A percentile compares a stretch with the other conserved stretches of the same genome.
These are phyloP conservation scores for Hortiboletus rubellus DNA, from an alignment of 1,284 basidiomycete species.

Conservation along the genomic window DNA sequence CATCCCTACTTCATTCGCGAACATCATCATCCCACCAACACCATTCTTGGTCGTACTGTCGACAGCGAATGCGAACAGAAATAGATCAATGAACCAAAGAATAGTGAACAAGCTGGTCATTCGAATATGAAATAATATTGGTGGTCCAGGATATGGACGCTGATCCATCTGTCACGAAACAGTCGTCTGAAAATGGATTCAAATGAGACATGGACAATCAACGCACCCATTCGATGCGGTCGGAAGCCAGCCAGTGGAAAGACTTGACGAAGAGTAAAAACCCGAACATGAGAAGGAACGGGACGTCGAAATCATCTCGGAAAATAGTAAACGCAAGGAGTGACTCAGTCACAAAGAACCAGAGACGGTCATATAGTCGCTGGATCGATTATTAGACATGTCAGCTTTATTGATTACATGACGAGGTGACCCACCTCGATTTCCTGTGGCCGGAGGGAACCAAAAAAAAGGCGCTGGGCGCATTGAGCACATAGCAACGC, in stretches of 20 bases:
- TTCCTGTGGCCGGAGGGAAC: slow-evolving; percentile 83
- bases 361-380: slow-evolving; percentile 93
- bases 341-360: slow-evolving; percentile 98
- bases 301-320: slow-evolving; percentile 90
- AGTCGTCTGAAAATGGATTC: not conserved
- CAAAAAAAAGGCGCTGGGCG: slow-evolving; percentile 91
- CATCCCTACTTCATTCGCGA: slow-evolving; percentile 82
- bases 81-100: slow-evolving; percentile 68
- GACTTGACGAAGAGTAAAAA: slow-evolving; percentile 93
- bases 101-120: slow-evolving; percentile 72
- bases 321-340: slow-evolving; percentile 96
- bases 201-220: not conserved
- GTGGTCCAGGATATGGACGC: slow-evolving; percentile 82
- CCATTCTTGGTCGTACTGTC: slow-evolving; percentile 80
- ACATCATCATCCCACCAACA: slow-evolving; percentile 89
- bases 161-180: slow-evolving; percentile 85
- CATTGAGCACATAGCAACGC: slow-evolving; percentile 76
- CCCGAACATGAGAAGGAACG: slow-evolving; percentile 91
- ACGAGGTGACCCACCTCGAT: slow-evolving; percentile 69
- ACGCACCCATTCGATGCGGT: slow-evolving; percentile 93
- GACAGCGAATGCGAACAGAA: slow-evolving; percentile 75
- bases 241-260: slow-evolving; percentile 96
- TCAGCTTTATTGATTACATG: not conserved
- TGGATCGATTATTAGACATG: slow-evolving; percentile 33
- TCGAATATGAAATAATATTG: slow-evolving; percentile 81